Base-by-base conservation (phyloP, 176 grass and related monocot genomes). In the Rhynchospora pubera region DNA sequence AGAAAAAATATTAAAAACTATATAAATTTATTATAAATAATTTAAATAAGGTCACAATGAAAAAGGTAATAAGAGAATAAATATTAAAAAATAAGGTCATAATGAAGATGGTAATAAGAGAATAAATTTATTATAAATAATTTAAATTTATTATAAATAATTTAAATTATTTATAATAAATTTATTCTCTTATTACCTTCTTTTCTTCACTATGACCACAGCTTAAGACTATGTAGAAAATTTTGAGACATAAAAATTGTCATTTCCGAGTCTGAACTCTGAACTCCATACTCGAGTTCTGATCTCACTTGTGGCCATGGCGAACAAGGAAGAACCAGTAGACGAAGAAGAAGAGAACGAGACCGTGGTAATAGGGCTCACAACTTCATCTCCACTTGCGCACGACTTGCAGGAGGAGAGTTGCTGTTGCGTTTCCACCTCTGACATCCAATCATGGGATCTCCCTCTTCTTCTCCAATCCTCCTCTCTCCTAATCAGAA, bases 381-480 rank as follows among this genome's bases (percentile, higher is more conserved):
- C 39, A 47, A 11, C 34, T 21, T 42, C 67, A 18, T 8, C 46
- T 71, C 67, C 67, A 47, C 42, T 10, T 71, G 67, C 39, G 67
- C 67, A 71, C 3, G 67, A 71, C 2, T 71, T 71, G 22, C 42
- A 45, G 3, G 18, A 47, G 18, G 67, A 21, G 43, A 22, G 7
- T 21, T 47, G 3, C 43, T 21, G 42, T 71, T 47, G 67, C 9
- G 32, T 71, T 47, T 47, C 67, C 67, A 71, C 67, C 18, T 71
- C 9, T 12, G 67, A 71, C 67, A 71, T 71, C 39, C 42, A 47
- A 21, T 71, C 67, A 47, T 71, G 67, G 67, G 43, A 71, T 53
- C 71, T 75, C 13, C 23, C 71, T 75, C 71, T 75, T 75, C 71
- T 52, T 6, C n/a, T 51, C 42, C 67, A 71, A 21, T 52, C 70